These are phyloP conservation scores for Tremella fuciformis DNA, from an alignment of 768 basidiomycete genomes.

Conservation along the genomic window DNA sequence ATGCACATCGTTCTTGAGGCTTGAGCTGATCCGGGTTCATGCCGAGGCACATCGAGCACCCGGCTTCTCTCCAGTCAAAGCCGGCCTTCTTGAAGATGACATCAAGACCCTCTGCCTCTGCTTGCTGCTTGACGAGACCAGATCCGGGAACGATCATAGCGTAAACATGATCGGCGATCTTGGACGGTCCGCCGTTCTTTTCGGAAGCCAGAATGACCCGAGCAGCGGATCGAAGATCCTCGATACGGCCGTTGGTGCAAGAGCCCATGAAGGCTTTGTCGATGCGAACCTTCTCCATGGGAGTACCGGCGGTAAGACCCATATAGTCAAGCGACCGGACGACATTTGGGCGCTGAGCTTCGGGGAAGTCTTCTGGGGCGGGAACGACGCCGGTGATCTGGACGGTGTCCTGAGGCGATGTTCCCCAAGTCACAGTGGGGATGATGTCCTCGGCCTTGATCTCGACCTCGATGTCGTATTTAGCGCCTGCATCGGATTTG, in stretches of 20 bases:
- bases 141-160: conserved; percentile 94
- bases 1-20: conserved; percentile 78
- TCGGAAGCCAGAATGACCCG: conserved; percentile 67
- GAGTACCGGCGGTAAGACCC: conserved; percentile 74
- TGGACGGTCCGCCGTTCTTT: conserved; percentile 61
- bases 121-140: conserved; percentile 83
- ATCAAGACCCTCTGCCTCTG: conserved; percentile 84
- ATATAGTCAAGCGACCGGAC: conserved; percentile 78
- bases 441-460: conserved; percentile 80
- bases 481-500: conserved; percentile 73
- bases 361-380: conserved; percentile 65
- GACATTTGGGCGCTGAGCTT: conserved; percentile 67
- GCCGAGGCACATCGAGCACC: conserved; percentile 92
- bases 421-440: conserved; percentile 90
- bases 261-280: conserved; percentile 94
- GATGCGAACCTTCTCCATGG: conserved; percentile 72
- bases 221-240: conserved; percentile 84
- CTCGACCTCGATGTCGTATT: conserved; percentile 76
- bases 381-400: conserved; percentile 79
- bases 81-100: conserved; percentile 82
- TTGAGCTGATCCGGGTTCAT: conserved; percentile 92
- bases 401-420: conserved; percentile 82
- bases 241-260: conserved; percentile 91
- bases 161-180: conserved; percentile 68
- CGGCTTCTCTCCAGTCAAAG: conserved; percentile 93